Percentiles rank a stretch among this genome's conserved stretches.
These are phyloP conservation scores for Saccharomyces hybrid DNA, from an alignment of 1,139 yeast species.

Conservation along the genomic window DNA sequence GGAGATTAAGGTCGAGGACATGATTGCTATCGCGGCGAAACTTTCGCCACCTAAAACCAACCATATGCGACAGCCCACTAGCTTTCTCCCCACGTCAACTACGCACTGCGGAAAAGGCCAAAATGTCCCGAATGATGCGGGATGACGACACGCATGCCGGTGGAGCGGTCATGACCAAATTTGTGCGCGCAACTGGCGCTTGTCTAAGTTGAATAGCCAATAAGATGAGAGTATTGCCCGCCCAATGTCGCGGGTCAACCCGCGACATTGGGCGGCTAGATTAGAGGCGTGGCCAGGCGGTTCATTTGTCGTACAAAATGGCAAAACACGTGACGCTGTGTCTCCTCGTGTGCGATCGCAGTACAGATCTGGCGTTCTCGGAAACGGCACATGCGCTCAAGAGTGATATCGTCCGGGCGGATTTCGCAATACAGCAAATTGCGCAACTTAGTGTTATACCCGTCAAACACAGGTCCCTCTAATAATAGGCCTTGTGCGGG, in stretches of 20 bases:
- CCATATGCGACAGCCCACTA: not conserved
- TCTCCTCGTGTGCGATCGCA: not conserved
- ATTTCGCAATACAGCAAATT: not conserved
- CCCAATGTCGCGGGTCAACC: not conserved
- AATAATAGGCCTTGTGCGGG: slow-evolving; percentile 1
- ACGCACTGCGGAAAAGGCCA: not conserved
- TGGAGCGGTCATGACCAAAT: not conserved
- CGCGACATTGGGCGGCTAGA: slow-evolving; percentile 1
- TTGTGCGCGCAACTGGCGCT: not conserved
- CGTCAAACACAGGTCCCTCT: slow-evolving; percentile 1
- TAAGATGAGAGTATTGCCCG: not conserved
- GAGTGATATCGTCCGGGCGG: not conserved
- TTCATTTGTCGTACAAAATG: not conserved
- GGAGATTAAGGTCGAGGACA: not conserved
- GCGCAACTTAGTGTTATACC: slow-evolving; percentile 2
- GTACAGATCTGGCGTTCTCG: not conserved
- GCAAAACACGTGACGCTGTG: not conserved
- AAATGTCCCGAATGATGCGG: not conserved
- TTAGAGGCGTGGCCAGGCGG: not conserved
- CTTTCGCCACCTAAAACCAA: not conserved
- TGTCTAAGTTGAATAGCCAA: not conserved
- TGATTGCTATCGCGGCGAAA: not conserved
- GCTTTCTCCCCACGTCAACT: not conserved
- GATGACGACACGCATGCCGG: not conserved
- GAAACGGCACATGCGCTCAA: slow-evolving; percentile 1